phyloP scores from a whole-genome alignment of 2,329 filamentous ascomycete genomes.

The Colletotrichum karsti region DNA sequence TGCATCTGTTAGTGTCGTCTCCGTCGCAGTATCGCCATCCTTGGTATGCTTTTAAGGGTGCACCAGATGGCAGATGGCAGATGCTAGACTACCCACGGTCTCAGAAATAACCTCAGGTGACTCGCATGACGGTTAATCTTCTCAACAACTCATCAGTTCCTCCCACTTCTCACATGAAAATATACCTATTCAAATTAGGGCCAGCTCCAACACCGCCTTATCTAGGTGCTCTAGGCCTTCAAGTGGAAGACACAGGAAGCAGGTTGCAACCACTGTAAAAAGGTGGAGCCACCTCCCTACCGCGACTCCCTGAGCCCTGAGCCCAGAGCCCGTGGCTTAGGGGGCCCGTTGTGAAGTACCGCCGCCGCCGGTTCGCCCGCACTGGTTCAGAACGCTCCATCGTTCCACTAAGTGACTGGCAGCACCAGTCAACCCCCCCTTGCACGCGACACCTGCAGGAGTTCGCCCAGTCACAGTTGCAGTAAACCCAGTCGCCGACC shows the following conservation, averaged over 20 bases:
- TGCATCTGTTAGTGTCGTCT: neutral
- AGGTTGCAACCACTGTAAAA: slow-evolving; percentile 3
- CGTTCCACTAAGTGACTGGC: neutral
- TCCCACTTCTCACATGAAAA: slow-evolving; percentile 7
- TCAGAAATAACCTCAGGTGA: slow-evolving; percentile 16
- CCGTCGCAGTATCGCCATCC: neutral
- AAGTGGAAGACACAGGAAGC: neutral
- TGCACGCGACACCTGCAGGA: slow-evolving; percentile 25
- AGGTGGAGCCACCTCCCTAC: neutral
- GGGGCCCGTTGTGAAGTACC: slow-evolving; percentile 25
- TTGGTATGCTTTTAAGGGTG: neutral
- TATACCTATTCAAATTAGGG: neutral
- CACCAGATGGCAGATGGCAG: neutral
- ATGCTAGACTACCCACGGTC: slow-evolving; percentile 1
- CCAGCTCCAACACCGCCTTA: neutral
- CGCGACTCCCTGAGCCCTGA: neutral
- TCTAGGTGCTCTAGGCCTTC: neutral
- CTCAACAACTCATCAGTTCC: neutral
- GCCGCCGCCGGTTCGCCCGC: neutral
- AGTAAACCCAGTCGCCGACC: slow-evolving; percentile 4
- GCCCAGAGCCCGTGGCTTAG: neutral
- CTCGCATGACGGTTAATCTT: slow-evolving; percentile 20
- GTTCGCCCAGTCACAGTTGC: slow-evolving; percentile 8
- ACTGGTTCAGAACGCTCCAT: neutral
- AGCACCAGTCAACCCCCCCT: neutral